phyloP scores from a whole-genome alignment of 2,329 filamentous ascomycete species.

The Helicocarpus griseus region DNA sequence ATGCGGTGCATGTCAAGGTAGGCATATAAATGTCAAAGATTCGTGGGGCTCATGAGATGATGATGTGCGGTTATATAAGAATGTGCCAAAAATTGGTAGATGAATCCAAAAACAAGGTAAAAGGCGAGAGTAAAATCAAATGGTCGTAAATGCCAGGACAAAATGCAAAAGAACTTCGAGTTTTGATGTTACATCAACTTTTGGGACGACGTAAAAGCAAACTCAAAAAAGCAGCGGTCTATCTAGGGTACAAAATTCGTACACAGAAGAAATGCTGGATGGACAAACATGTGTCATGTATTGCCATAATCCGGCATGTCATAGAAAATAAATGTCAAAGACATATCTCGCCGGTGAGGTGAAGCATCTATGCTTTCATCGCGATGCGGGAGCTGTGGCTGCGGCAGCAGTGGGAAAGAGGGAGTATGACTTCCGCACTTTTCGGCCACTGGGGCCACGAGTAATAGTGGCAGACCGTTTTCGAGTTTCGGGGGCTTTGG shows the following conservation, averaged over 20 bases:
- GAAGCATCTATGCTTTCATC: background rate
- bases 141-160: background rate
- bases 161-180: background rate
- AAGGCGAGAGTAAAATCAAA: background rate
- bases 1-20: background rate
- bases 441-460: slow-evolving; percentile 23
- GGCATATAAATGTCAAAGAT: background rate
- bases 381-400: slow-evolving; percentile 9
- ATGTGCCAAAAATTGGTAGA: no score
- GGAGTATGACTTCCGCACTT: slow-evolving; percentile 36
- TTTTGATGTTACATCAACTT: background rate
- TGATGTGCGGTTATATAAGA: no score
- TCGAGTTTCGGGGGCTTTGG: slow-evolving; percentile 13
- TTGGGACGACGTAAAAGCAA: background rate
- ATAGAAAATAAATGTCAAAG: slow-evolving; percentile 5
- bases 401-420: slow-evolving; percentile 27
- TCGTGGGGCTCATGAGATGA: slow-evolving; percentile 1
- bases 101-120: no score
- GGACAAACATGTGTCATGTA: background rate
- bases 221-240: background rate
- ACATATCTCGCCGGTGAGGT: background rate
- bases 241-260: background rate
- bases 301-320: background rate
- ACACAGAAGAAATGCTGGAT: background rate
- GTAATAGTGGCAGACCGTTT: slow-evolving; percentile 15